Evolutionary conservation across 257 asterid genomes (phyloP), one percentile per base, ranked within the genome.

Genomic region (Capsicum chinense): DNA sequence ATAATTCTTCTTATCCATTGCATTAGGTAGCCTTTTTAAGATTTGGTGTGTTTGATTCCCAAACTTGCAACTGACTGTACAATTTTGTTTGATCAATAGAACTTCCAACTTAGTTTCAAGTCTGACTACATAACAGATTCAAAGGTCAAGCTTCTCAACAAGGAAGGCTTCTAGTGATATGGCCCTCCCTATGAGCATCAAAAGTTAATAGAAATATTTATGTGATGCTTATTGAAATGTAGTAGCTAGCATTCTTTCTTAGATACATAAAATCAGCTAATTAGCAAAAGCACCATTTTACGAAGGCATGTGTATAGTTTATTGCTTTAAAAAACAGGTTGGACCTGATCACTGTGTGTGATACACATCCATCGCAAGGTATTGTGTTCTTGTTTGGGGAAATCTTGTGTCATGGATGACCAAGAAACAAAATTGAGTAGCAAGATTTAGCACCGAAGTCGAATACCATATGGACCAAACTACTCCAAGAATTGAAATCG

Each of bases 211-310:
- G 42, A 12, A 47, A 2, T 17, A 70, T 44, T 56, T 9, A 44
- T 9, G 56, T 44, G 79, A 70, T n/a, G 4, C 56, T 70, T 70
- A 44, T 5, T 42, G 56, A 70, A 44, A 70, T 70, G 35, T 70
- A 17, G 79, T 44, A 17, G 56, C 44, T 5, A 0, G 35, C 79
- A 44, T 42, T 44, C 39, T 47, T 71, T 44, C 39, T 47, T 71
- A 71, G 79, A 71, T 71, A 71, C 60, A 73, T 48, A 73, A 48
- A 48, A 73, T 21, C 80, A 74, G 19, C 19, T 50, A 50, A 74
- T 50, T 50, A 50, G 44, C 80, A 48, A 50, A 42, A 74, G 21
- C 44, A 10, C 60, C 80, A 50, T 74, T 70, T 47, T 47, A 71
- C 15, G 37, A 74, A 60, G 44, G 57, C 1, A 50, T 37, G 16